Evolutionary conservation across 108 stramenopile genomes (phyloP), one percentile per base, ranked within the genome.

Genomic region (Nitzschia sp.): DNA sequence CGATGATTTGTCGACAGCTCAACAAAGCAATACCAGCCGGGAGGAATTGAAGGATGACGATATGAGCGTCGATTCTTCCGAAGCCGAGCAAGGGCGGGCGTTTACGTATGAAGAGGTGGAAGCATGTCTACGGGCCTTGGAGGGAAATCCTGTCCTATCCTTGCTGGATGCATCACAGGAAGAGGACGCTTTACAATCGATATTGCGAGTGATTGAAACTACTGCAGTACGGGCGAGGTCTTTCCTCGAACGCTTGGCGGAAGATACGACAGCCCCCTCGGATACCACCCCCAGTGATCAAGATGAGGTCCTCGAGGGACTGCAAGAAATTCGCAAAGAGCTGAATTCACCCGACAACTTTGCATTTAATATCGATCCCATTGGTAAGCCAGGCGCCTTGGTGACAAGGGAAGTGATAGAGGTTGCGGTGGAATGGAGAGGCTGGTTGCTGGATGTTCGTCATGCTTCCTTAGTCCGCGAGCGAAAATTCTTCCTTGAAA

Each of bases 401-500:
- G 30, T 86, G 17, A 83, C 81, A 59, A 78, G 83, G 36, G 41
- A 63, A 35, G 79, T 80, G 3, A 70, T 92, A 34, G 69, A 78
- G 1, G 69, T 83, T 55, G 91, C 88, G 13, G 69, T 81, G 34
- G n/a, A 54, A 17, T 53, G 79, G 2, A 56, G 91, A 63, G 11
- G 45, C 3, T 92, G 88, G 88, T 54, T 89, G 15, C 38, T 87
- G 26, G 85, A 89, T 69, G 71, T 89, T 5, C 53, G 58, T 8
- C 82, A 82, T 27, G 82, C 80, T 0, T 77, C 81, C 47, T 61
- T 35, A 21, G 28, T 56, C 2, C 63, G 87, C 1, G 90, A 91
- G 66, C 63, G 90, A 38, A 27, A 48, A 21, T 58, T 45, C 3
- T 88, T 89, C 70, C 45, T 91, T 52, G 66, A 87, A 60, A 71